Conservation (phyloP, 805 yeast species). For the Spathaspora boniae region DNA sequence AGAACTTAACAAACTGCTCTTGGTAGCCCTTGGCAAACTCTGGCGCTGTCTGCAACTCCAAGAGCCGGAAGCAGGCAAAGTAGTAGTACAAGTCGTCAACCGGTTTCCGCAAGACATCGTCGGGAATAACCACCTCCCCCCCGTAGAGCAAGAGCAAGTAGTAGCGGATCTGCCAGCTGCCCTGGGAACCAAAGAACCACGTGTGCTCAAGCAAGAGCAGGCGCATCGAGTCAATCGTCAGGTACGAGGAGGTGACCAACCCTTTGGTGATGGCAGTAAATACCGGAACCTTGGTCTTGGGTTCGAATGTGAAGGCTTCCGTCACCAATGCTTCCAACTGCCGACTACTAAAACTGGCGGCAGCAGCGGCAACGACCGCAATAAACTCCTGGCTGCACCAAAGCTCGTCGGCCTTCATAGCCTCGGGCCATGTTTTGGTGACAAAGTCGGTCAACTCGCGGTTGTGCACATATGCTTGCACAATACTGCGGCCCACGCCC, state of each 20-base stretch:
- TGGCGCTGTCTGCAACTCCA: constrained; percentile 38
- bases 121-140: constrained; percentile 15
- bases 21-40: constrained; percentile 6
- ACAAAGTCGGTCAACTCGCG: constrained; percentile 56
- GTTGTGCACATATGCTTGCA: constrained; percentile 48
- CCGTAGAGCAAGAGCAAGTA: constrained; percentile 44
- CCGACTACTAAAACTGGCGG: constrained; percentile 43
- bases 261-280: constrained; percentile 34
- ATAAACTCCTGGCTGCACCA: constrained; percentile 31
- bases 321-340: constrained; percentile 27
- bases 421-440: constrained; percentile 39
- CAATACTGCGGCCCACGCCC: constrained; percentile 27
- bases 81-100: constrained; percentile 19
- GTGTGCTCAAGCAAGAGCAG: constrained; percentile 8
- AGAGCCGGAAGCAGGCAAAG: constrained; percentile 45
- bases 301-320: constrained; percentile 2
- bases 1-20: constrained; percentile 12
- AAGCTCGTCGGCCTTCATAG: constrained; percentile 13
- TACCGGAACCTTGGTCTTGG: no score
- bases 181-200: constrained; percentile 14
- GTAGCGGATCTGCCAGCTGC: constrained; percentile 45
- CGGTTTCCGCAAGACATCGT: constrained; percentile 14
- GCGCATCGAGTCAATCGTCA: constrained; percentile 15
- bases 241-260: constrained; percentile 28
- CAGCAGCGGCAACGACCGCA: constrained; percentile 34